These are phyloP conservation scores for Acanthamoeba rhysodes DNA, from an alignment of 208 protist genomes.

Conservation along the genomic window DNA sequence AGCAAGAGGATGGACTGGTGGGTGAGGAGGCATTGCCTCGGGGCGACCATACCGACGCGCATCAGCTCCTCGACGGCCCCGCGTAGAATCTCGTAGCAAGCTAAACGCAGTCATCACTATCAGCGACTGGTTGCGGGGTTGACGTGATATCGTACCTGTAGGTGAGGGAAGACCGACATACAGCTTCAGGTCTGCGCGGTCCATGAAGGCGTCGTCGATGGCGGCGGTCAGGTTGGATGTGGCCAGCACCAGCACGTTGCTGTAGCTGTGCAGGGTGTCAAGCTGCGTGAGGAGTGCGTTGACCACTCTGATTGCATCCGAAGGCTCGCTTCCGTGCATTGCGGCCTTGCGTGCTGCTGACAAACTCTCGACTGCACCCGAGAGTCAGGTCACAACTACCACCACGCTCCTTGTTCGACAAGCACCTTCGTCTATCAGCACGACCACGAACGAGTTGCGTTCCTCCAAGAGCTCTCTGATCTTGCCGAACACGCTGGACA, in stretches of 20 bases:
- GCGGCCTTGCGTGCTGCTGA: slow-evolving; percentile 94
- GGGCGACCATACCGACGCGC: slow-evolving; percentile 10
- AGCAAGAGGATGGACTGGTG: slow-evolving; percentile 25
- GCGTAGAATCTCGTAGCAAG: slow-evolving; percentile 43
- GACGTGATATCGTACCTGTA: neutral
- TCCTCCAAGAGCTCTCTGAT: slow-evolving; percentile 92
- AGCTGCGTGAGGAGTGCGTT: slow-evolving; percentile 98
- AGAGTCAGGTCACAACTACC: neutral
- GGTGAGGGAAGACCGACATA: slow-evolving; percentile 94
- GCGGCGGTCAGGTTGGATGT: slow-evolving; percentile 96
- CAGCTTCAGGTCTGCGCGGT: slow-evolving; percentile 97
- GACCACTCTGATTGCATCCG: slow-evolving; percentile 95
- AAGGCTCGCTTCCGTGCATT: slow-evolving; percentile 95
- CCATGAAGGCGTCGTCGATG: slow-evolving; percentile 93
- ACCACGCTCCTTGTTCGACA: neutral
- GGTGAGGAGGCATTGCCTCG: slow-evolving; percentile 37
- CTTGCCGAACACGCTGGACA: slow-evolving; percentile 95
- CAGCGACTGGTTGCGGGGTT: neutral
- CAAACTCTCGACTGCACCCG: slow-evolving; percentile 95
- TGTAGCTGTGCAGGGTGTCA: slow-evolving; percentile 93
- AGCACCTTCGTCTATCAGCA: slow-evolving; percentile 93
- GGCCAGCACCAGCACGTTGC: slow-evolving; percentile 96
- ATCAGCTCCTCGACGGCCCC: slow-evolving; percentile 48
- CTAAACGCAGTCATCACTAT: neutral
- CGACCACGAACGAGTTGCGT: slow-evolving; percentile 90